Percentiles rank a stretch among this genome's conserved stretches.
These are phyloP conservation scores for Phallus indusiatus DNA, from an alignment of 768 basidiomycete genomes.

Conservation along the genomic window DNA sequence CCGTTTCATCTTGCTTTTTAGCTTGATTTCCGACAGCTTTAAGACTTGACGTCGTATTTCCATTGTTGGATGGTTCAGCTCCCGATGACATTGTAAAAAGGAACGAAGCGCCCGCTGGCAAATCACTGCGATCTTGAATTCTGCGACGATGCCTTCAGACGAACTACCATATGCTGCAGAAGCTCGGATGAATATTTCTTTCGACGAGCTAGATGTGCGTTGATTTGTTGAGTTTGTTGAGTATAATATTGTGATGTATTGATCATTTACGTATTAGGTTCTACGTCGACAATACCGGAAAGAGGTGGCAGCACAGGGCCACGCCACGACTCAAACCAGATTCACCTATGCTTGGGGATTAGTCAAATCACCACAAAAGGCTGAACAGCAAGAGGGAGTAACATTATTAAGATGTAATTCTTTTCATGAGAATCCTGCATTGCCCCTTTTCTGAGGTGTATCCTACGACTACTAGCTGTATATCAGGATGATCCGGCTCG, in stretches of 20 bases:
- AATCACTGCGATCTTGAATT: not conserved
- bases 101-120: not conserved
- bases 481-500: constrained; percentile 82
- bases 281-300: constrained; percentile 81
- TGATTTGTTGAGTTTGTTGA: not conserved
- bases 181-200: constrained; percentile 79
- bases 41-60: not conserved
- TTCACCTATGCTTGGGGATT: constrained; percentile 98
- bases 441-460: constrained; percentile 1
- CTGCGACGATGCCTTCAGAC: constrained; percentile 44
- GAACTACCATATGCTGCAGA: constrained; percentile 87
- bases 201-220: constrained; percentile 80
- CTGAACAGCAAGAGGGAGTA: constrained; percentile 89
- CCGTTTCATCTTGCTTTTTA: constrained; percentile 50
- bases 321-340: constrained; percentile 89
- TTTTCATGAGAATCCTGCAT: not conserved
- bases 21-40: constrained; percentile 73
- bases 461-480: constrained; percentile 57
- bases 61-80: not conserved
- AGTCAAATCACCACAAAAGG: constrained; percentile 78
- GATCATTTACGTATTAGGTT: constrained; percentile 42
- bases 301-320: constrained; percentile 65
- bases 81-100: not conserved
- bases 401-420: constrained; percentile 74
- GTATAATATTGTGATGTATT: not conserved